phyloP scores from a whole-genome alignment of 2,329 filamentous ascomycete species.

The Sporothrix schenckii region DNA sequence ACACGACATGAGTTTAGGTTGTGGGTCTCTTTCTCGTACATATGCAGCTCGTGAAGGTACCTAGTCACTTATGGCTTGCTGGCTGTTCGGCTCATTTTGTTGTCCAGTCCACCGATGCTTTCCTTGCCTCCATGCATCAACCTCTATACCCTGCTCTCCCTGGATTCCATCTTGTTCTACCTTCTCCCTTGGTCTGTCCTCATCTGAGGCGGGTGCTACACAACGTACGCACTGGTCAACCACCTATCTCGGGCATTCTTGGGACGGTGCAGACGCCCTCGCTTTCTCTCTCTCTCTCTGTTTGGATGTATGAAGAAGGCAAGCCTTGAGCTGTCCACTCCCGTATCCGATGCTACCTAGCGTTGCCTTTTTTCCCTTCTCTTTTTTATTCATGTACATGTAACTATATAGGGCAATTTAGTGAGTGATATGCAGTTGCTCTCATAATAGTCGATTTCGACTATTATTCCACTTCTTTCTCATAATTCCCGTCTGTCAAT shows the following conservation, averaged over 20 bases:
- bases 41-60: slow-evolving; percentile 3
- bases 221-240: slow-evolving; percentile 10
- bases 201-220: slow-evolving; percentile 10
- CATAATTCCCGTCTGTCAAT: background rate
- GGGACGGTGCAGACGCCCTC: background rate
- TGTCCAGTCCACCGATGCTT: background rate
- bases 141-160: background rate
- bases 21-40: slow-evolving; percentile 16
- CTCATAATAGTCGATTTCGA: no score
- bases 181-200: background rate
- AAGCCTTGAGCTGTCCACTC: background rate
- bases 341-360: background rate
- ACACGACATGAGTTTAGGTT: slow-evolving; percentile 23
- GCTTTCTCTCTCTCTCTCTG: background rate
- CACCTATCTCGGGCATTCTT: slow-evolving; percentile 12
- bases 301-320: background rate
- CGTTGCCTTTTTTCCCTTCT: background rate
- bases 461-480: background rate
- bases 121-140: background rate
- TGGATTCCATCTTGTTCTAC: background rate
- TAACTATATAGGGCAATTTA: background rate
- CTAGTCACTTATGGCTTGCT: slow-evolving; percentile 6
- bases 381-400: background rate
- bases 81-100: background rate
- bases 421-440: background rate